Evolutionary conservation across 2,329 filamentous ascomycete species (phyloP), one percentile per base, ranked within the genome.

Genomic region (Chlorencoelia australis): DNA sequence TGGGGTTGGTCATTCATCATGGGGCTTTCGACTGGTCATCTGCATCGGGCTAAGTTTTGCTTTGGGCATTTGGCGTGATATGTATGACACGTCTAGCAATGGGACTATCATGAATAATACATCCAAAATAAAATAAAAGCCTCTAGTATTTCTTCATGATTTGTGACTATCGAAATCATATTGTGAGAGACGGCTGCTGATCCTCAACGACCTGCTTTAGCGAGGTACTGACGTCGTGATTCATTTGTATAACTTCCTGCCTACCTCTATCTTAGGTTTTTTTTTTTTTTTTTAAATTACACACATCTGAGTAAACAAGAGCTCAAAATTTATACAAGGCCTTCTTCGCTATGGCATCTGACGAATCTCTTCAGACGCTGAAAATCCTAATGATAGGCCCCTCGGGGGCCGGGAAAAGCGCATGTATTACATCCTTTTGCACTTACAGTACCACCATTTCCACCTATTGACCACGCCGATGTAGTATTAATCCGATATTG

Each of bases 301-400:
- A n/a, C n/a, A n/a, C n/a, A n/a, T n/a, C 6, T 25, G 4, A 3
- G 3, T 3, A 6, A 25, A 25, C 6, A 25, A 25, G 6, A 25
- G 10, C 22, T 10, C 10, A 25, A 10, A 25, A 25, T 7, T 25
- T 13, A 25, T 10, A 13, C 13, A 6, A 9, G 10, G 10, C 10
- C 4, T 21, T 15, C 3, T 28, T 41, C 39, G 43, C 35, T 18
- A 65, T 66, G 61, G 58, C 62, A 27, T 66, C 64, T 26, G 64
- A 68, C 45, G 64, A 68, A 43, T 53, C 61, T 14, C 53, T 69
- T 17, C 65, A 65, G 16, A 64, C 65, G 7, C 60, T 73, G 44
- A 73, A 73, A 56, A 60, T 73, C 27, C 54, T 73, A 35, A 61
- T 73, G 48, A 69, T 73, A 53, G 70, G 70, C 9, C 68, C 69